Evolutionary conservation across 225 moss, liverwort and hornwort genomes (phyloP).

Genomic region (Polytrichum commune): DNA sequence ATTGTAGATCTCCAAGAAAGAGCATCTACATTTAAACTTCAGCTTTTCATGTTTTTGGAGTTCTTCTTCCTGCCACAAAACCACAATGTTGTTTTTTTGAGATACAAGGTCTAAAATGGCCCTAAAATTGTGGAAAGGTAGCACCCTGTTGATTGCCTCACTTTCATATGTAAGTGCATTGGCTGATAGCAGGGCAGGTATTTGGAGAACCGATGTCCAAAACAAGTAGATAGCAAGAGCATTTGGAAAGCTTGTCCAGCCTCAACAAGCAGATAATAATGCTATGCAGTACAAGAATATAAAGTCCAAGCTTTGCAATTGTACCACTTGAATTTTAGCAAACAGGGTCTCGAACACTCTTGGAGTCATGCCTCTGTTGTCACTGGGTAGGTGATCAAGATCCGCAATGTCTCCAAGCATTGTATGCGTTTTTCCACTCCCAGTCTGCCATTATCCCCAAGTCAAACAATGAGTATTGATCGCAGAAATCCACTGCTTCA

Average conservation of each 20-base stretch:
- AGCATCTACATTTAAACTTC: constrained; percentile 53
- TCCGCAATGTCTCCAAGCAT: constrained; percentile 60
- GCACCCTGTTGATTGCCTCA: neutral
- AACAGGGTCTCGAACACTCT: constrained; percentile 59
- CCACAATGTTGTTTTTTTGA: neutral
- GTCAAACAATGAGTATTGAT: neutral
- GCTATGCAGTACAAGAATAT: too few relatives aligned
- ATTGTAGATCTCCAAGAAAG: constrained; percentile 56
- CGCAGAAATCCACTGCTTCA: too few relatives aligned
- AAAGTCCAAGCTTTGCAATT: neutral
- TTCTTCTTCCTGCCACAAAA: constrained; percentile 48
- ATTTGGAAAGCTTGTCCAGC: too few relatives aligned
- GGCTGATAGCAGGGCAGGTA: too few relatives aligned
- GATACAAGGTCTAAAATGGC: neutral
- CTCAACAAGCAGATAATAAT: too few relatives aligned
- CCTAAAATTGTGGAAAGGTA: neutral
- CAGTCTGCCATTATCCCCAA: constrained; percentile 41
- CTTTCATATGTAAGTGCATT: too few relatives aligned
- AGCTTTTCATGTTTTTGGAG: constrained; percentile 42
- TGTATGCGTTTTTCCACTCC: constrained; percentile 66
- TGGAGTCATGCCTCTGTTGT: constrained; percentile 62
- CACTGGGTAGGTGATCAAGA: constrained; percentile 54
- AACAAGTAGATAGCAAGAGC: too few relatives aligned
- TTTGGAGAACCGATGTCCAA: too few relatives aligned
- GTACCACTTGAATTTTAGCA: constrained; percentile 42